Percentiles rank a stretch among this genome's conserved stretches.
Evolutionary conservation across 2,329 filamentous ascomycete genomes (phyloP).

Genomic region (Lasiodiplodia theobromae): DNA sequence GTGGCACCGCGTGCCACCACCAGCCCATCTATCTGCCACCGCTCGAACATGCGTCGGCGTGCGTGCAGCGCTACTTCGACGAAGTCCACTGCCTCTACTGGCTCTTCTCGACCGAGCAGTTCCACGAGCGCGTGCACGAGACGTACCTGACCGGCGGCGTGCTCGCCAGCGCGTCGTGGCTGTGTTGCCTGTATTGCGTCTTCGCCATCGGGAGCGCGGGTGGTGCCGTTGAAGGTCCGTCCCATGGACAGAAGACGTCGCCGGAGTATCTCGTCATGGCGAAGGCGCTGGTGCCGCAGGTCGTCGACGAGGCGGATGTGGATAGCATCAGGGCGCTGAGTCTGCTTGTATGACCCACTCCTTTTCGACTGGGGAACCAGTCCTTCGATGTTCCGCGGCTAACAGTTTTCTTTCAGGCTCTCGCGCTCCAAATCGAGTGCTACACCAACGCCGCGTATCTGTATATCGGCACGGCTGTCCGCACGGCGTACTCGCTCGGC

Average conservation of each 20-base stretch:
- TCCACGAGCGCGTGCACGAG: slow-evolving; percentile 42
- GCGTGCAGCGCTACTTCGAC: slow-evolving; percentile 44
- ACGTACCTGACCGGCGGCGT: slow-evolving; percentile 40
- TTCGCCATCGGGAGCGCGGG: slow-evolving; percentile 42
- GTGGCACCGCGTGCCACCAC: background rate
- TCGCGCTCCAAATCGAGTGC: slow-evolving; percentile 45
- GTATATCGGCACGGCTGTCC: slow-evolving; percentile 46
- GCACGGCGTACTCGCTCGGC: slow-evolving; percentile 47
- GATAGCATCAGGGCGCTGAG: slow-evolving; percentile 47
- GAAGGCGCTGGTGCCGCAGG: slow-evolving; percentile 42
- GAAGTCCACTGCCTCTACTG: slow-evolving; percentile 47
- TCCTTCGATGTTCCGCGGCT: background rate
- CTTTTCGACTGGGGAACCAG: too few relatives aligned
- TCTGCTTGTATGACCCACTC: slow-evolving; percentile 42
- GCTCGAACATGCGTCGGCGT: slow-evolving; percentile 40
- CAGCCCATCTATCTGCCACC: slow-evolving; percentile 42
- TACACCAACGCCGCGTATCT: slow-evolving; percentile 46
- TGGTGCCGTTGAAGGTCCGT: slow-evolving; percentile 32
- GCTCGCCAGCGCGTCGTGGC: slow-evolving; percentile 41
- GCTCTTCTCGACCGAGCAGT: slow-evolving; percentile 45
- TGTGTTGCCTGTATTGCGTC: slow-evolving; percentile 47
- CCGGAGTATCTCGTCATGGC: slow-evolving; percentile 44
- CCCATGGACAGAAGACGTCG: slow-evolving; percentile 37
- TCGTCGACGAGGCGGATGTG: slow-evolving; percentile 47
- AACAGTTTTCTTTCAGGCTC: slow-evolving; percentile 28